Percentiles rank a stretch among this genome's conserved stretches.
phyloP scores from a whole-genome alignment of 2,329 filamentous ascomycete species.

The Massarina eburnea region DNA sequence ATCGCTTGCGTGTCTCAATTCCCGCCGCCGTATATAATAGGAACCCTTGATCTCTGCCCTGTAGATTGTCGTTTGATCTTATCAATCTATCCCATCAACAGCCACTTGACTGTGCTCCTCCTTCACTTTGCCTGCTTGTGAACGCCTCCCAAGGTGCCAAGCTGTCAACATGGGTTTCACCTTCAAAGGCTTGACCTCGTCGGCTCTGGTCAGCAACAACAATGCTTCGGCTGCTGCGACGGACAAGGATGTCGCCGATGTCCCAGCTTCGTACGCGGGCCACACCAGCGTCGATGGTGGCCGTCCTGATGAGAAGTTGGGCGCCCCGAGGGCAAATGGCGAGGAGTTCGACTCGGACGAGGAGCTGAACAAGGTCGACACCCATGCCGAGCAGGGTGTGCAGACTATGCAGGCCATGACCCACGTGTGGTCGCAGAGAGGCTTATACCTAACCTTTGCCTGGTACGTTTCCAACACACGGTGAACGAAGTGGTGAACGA shows the following conservation, averaged over 20 bases:
- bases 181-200: conserved; percentile 34
- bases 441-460: conserved; percentile 31
- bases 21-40: conserved; percentile 15
- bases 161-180: conserved; percentile 30
- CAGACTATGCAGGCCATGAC: conserved; percentile 32
- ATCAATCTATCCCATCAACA: conserved; percentile 22
- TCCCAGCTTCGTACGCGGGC: conserved; percentile 30
- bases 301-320: conserved; percentile 29
- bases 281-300: conserved; percentile 29
- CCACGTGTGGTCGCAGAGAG: conserved; percentile 28
- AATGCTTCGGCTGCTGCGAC: conserved; percentile 12
- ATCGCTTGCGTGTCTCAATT: not conserved
- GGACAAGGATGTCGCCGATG: conserved; percentile 28
- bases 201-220: conserved; percentile 25
- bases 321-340: conserved; percentile 19
- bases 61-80: conserved; percentile 17
- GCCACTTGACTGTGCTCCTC: conserved; percentile 7
- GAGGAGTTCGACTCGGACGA: conserved; percentile 25
- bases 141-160: not conserved
- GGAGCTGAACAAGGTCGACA: conserved; percentile 36
- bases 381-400: conserved; percentile 30
- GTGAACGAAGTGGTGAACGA: not conserved
- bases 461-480: conserved; percentile 18
- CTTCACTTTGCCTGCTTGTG: conserved; percentile 5
- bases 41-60: conserved; percentile 4